Conservation (phyloP, 164 flowering plant species). For the Pachysandra terminalis region DNA sequence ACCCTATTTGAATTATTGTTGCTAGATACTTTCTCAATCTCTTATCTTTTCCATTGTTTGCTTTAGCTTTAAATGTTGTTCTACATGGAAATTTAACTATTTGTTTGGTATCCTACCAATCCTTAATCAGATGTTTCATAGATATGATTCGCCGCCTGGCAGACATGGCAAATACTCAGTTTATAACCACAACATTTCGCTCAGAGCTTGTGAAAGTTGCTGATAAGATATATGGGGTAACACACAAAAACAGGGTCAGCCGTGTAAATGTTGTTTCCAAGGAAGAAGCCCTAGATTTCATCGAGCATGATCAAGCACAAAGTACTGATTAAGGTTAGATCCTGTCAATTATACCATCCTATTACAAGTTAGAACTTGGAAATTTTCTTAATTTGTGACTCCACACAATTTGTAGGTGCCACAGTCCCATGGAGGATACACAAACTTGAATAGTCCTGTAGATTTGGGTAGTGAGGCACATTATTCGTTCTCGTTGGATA, state of each 20-base stretch:
- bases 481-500: no score
- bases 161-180: slow-evolving; percentile 85
- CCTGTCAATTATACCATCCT: neutral
- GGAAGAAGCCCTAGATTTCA: slow-evolving; percentile 79
- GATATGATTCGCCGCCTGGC: slow-evolving; percentile 97
- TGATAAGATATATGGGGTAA: slow-evolving; percentile 93
- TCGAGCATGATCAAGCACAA: slow-evolving; percentile 88
- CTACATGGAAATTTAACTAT: neutral
- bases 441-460: no score
- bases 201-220: slow-evolving; percentile 98
- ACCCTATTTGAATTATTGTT: no score
- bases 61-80: no score
- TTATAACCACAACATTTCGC: slow-evolving; percentile 91
- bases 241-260: slow-evolving; percentile 89
- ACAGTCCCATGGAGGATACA: no score
- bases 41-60: neutral
- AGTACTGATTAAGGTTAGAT: slow-evolving; percentile 45
- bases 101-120: neutral
- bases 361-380: neutral
- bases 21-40: neutral
- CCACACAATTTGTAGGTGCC: slow-evolving; percentile 5
- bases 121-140: slow-evolving; percentile 39
- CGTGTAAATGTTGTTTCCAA: slow-evolving; percentile 65
- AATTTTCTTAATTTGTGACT: neutral
- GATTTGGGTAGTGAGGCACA: no score